These are phyloP conservation scores for Apiospora rasikravindrae DNA, from an alignment of 2,329 filamentous ascomycete genomes.

Conservation along the genomic window DNA sequence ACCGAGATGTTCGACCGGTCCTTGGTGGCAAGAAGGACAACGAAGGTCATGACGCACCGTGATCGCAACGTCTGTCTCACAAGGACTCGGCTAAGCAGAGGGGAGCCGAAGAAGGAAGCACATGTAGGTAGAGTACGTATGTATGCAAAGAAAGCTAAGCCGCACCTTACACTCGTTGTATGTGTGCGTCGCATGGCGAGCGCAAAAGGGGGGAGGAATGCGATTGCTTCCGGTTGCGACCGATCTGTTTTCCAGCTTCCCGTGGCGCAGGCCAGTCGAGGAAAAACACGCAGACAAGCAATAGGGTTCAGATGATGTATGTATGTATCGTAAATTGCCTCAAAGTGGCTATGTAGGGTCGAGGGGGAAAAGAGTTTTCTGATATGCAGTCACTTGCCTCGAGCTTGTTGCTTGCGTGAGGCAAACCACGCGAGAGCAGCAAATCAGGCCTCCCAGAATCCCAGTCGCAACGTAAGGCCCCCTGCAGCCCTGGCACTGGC, in stretches of 20 bases:
- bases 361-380: neutral
- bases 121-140: neutral
- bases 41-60: neutral
- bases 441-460: constrained; percentile 1
- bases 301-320: constrained; percentile 8
- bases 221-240: neutral
- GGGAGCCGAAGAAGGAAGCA: neutral
- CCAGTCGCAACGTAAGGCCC: neutral
- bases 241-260: neutral
- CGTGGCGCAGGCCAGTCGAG: neutral
- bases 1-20: neutral
- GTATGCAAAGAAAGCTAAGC: neutral
- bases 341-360: neutral
- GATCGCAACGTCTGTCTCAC: neutral
- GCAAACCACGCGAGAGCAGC: neutral
- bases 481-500: neutral
- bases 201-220: neutral
- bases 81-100: constrained; percentile 3
- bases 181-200: neutral
- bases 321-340: neutral
- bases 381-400: neutral
- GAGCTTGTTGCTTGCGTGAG: neutral
- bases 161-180: neutral
- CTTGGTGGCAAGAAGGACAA: neutral
- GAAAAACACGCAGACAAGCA: neutral